Evolutionary conservation across 768 basidiomycete genomes (phyloP).

Genomic region (Tulasnella sp.): DNA sequence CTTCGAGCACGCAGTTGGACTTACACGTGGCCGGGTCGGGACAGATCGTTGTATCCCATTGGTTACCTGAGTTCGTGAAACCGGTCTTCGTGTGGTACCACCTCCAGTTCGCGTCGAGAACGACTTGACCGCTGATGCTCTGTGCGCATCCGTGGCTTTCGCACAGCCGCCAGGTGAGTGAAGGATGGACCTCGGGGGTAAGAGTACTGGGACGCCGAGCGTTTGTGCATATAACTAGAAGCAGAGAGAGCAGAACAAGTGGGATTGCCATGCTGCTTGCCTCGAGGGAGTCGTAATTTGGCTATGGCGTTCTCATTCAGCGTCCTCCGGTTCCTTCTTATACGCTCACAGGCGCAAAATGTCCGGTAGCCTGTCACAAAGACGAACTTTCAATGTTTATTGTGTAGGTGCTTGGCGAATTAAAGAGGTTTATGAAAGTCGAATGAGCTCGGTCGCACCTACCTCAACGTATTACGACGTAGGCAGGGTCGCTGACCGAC

Average conservation of each 20-base stretch:
- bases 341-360: neutral
- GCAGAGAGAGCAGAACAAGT: neutral
- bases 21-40: neutral
- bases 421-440: neutral
- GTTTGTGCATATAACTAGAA: constrained; percentile 34
- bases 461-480: neutral
- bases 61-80: neutral
- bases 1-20: neutral
- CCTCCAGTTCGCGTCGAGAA: constrained; percentile 17
- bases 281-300: neutral
- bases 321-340: neutral
- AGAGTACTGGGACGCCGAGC: constrained; percentile 46
- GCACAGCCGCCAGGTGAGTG: constrained; percentile 41
- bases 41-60: neutral
- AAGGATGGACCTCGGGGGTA: constrained; percentile 43
- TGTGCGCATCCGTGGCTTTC: constrained; percentile 24
- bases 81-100: neutral
- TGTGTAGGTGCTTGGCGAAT: neutral
- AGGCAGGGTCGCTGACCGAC: neutral
- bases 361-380: neutral
- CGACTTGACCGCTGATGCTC: neutral
- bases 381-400: neutral
- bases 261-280: neutral
- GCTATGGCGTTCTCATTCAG: neutral
- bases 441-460: too few species aligned